These are phyloP conservation scores for Boletus rex-veris DNA, from an alignment of 768 basidiomycete genomes.

Conservation along the genomic window DNA sequence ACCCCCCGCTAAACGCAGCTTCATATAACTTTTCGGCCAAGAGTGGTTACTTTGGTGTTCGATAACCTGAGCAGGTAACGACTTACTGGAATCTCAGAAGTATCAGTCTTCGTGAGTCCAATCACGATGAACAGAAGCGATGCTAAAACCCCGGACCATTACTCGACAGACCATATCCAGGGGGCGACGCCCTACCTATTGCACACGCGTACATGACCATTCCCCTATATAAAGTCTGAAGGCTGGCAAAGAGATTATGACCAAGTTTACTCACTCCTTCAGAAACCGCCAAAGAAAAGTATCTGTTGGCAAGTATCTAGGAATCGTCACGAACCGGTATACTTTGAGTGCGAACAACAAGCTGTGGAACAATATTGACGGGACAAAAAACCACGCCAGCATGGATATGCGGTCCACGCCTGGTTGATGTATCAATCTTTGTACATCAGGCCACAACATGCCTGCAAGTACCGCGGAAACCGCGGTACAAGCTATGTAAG, in stretches of 20 bases:
- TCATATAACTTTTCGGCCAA: conserved; percentile 7
- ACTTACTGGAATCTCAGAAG: conserved; percentile 11
- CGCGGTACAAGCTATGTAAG: neutral
- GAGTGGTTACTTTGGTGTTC: neutral
- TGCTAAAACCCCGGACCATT: conserved; percentile 1
- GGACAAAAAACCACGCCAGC: too few relatives aligned
- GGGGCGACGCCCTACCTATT: conserved; percentile 3
- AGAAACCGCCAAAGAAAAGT: too few relatives aligned
- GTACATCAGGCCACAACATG: too few relatives aligned
- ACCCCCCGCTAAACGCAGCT: conserved; percentile 8
- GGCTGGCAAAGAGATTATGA: too few relatives aligned
- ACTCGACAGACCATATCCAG: neutral
- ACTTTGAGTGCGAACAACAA: too few relatives aligned
- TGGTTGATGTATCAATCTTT: too few relatives aligned
- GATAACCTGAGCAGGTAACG: neutral
- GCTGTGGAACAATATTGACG: too few relatives aligned
- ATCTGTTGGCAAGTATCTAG: too few relatives aligned
- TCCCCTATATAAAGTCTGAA: conserved; percentile 10
- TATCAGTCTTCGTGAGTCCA: conserved; percentile 4
- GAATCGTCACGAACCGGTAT: too few relatives aligned
- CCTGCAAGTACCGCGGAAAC: neutral
- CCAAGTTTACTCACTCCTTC: too few relatives aligned
- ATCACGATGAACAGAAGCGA: conserved; percentile 14
- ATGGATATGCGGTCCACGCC: too few relatives aligned
- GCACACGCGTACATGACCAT: conserved; percentile 23